These are phyloP conservation scores for Talaromyces liani DNA, from an alignment of 495 filamentous ascomycete species.

Conservation along the genomic window DNA sequence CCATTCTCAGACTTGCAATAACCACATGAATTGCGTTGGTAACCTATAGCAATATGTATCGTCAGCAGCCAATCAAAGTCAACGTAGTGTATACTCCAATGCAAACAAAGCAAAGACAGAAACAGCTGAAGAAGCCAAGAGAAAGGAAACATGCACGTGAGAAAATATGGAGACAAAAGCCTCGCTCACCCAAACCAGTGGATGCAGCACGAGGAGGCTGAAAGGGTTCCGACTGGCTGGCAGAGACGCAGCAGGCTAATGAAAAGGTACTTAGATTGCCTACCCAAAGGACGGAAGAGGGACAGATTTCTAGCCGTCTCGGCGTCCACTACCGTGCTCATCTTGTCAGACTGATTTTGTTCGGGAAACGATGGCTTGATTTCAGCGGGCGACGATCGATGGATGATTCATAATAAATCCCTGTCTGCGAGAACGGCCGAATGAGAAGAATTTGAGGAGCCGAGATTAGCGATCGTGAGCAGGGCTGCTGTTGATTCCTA, in stretches of 20 bases:
- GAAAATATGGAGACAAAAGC: constrained; percentile 7
- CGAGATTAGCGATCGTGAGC: background rate
- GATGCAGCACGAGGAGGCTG: constrained; percentile 32
- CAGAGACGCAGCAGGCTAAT: constrained; percentile 1
- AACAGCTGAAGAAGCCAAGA: constrained; percentile 2
- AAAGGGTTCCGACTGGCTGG: constrained; percentile 31
- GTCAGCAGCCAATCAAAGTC: background rate
- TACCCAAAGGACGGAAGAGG: constrained; percentile 42
- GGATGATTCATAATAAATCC: constrained; percentile 6
- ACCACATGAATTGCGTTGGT: constrained; percentile 45
- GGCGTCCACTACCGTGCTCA: constrained; percentile 34
- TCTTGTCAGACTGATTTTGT: constrained; percentile 8
- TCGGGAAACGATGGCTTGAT: background rate
- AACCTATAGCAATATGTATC: constrained; percentile 23
- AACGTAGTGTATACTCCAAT: background rate
- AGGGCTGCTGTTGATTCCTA: background rate
- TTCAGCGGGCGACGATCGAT: constrained; percentile 1
- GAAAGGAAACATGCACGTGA: constrained; percentile 8
- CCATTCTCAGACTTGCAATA: constrained; percentile 49
- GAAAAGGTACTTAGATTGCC: constrained; percentile 10
- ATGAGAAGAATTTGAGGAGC: background rate
- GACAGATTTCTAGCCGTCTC: constrained; percentile 40
- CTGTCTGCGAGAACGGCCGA: background rate
- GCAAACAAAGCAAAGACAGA: background rate
- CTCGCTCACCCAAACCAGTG: constrained; percentile 20